Evolutionary conservation across 257 asterid species (phyloP), one percentile per base, ranked within the genome.

Genomic region (Petunia secreta): DNA sequence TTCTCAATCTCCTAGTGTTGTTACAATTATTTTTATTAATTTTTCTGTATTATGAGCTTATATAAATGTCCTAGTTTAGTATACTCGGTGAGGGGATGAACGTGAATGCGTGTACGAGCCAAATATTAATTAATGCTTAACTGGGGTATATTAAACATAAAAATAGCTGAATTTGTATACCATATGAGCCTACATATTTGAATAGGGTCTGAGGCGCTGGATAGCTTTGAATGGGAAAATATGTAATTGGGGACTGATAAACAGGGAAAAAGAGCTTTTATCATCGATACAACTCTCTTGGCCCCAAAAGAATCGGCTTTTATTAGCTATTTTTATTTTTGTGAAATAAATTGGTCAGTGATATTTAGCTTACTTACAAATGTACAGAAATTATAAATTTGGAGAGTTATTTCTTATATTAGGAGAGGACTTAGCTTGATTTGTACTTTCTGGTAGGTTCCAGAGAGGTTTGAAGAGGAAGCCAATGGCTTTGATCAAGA

Each of bases 401-500:
- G 44, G 0, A 11, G 43, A 34, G 68, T 2, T 50, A 9, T 73
- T 50, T 3, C 1, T 15, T 43, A 1, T 5, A 5, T 2, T 0
- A 1, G 63, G 0, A 11, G 11, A 25, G 3, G 0, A 7, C 78
- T 34, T 4, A 34, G 15, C 36, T 3, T 50, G 46, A 73, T 34
- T 50, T 50, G 2, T 50, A 34, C 34, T 73, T 25, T 73, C 13
- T 64, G 41, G 0, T 50, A 84, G 87, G 84, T 81, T 80, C 71
- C 73, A 77, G 84, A 73, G 87, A 50, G 87, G 87, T 63, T 79
- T 84, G 84, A 84, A 80, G 80, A 77, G 87, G 73, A 85, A 85
- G 86, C 88, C 88, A 13, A 77, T 85, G 86, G 88, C 88, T 52
- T 80, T 85, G 83, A 85, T 85, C 68, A 85, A 85, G 88, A 85